Base-by-base conservation (phyloP, 257 asterid species). In the Rehmannia glutinosa region DNA sequence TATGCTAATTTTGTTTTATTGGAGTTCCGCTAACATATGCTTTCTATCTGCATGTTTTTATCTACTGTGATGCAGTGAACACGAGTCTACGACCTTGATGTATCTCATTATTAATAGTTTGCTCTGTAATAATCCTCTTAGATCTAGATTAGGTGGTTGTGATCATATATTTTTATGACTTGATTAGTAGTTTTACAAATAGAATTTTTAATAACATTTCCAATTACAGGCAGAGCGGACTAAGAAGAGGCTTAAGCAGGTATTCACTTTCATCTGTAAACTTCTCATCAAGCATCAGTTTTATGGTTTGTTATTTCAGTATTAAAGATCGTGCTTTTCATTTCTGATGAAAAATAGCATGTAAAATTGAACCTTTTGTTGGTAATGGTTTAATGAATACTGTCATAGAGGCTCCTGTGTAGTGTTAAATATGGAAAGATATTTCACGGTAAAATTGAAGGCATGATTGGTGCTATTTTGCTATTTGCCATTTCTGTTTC, bases 191-290 rank as follows among this genome's bases (percentile, higher is more conserved):
- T 68, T 73, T 67, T 72, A 59, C 76, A 60, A 55, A 75, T 38
- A 65, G 24, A 69, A 15, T 74, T 53, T 11, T 58, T 55, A 60
- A 10, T 47, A 19, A 23, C 57, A 54, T 69, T 75, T 62, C 64
- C 46, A 58, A 57, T 84, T 75, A 57, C 97, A 92, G 98, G 95
- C 80, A 8, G 92, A 80, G 58, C 72, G 80, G 78, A 86, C 72
- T 10, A 83, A 78, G 84, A 83, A 78, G 75, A 83, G 96, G 75
- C 81, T 70, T 43, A 78, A 82, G 75, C 89, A 86, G 96, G 98
- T 90, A 83, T 36, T 45, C 45, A 35, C 33, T 69, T 73, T 62
- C 66, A 51, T 63, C 17, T 13, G 33, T 51, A 36, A 25, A 20
- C 28, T 32, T 27, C 25, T 47, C 51, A 20, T 56, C 33, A 27